Evolutionary conservation across 2,329 filamentous ascomycete species (phyloP).

Genomic region (Penicillium corylophilum): DNA sequence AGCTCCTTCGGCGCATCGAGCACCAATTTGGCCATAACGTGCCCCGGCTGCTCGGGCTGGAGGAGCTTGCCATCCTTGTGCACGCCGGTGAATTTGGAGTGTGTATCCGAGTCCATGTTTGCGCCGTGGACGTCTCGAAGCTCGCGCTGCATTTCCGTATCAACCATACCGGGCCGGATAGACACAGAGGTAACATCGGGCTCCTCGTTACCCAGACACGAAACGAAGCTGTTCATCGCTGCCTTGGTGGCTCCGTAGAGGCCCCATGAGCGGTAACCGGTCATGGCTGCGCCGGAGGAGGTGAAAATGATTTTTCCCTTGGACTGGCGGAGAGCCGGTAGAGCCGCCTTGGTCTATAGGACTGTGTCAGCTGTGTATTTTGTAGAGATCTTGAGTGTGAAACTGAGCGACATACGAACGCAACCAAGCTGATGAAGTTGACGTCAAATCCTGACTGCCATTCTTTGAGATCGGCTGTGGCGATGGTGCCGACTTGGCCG

Average conservation of each 20-base stretch:
- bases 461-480: constrained; percentile 64
- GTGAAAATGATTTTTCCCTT: constrained; percentile 39
- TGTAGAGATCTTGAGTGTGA: neutral
- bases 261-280: constrained; percentile 36
- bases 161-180: constrained; percentile 35
- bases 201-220: constrained; percentile 32
- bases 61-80: constrained; percentile 71
- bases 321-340: constrained; percentile 33
- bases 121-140: constrained; percentile 70
- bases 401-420: constrained; percentile 59
- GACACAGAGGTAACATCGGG: constrained; percentile 29
- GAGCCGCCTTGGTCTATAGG: constrained; percentile 30
- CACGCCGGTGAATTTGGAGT: constrained; percentile 65
- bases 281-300: constrained; percentile 35
- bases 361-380: neutral
- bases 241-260: constrained; percentile 40
- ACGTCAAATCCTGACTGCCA: constrained; percentile 77
- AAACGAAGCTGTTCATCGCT: constrained; percentile 35
- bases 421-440: constrained; percentile 82
- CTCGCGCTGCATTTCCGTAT: constrained; percentile 49
- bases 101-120: constrained; percentile 59
- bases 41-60: constrained; percentile 77
- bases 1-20: constrained; percentile 64
- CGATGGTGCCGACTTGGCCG: constrained; percentile 70
- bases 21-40: constrained; percentile 79